Evolutionary conservation across 2,329 filamentous ascomycete genomes (phyloP).

Genomic region (Ascocoryne sarcoides): DNA sequence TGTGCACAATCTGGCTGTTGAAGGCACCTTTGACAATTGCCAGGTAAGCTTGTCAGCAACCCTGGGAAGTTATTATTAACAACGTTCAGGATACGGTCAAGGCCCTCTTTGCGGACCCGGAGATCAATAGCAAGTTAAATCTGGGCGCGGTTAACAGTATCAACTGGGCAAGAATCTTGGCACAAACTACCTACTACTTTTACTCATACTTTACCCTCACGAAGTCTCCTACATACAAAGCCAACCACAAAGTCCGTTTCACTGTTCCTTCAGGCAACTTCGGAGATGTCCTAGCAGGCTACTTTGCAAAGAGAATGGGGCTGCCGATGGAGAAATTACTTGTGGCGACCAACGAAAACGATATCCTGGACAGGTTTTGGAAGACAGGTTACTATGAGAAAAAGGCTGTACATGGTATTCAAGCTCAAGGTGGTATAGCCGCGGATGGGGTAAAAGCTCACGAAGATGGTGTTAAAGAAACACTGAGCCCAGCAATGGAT

Average conservation of each 20-base stretch:
- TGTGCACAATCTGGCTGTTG: conserved; percentile 84
- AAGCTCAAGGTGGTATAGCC: conserved; percentile 45
- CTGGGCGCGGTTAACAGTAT: conserved; percentile 94
- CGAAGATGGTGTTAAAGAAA: conserved; percentile 74
- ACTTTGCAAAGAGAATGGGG: conserved; percentile 86
- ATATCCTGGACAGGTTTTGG: conserved; percentile 95
- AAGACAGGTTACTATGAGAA: conserved; percentile 85
- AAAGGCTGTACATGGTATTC: conserved; percentile 51
- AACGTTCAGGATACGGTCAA: conserved; percentile 72
- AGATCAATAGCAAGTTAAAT: conserved; percentile 73
- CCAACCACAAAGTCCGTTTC: conserved; percentile 66
- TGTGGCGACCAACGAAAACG: conserved; percentile 94
- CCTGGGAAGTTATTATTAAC: conserved; percentile 7
- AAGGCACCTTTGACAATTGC: conserved; percentile 92
- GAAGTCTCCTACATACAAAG: conserved; percentile 49
- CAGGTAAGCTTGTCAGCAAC: conserved; percentile 44
- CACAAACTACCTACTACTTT: conserved; percentile 97
- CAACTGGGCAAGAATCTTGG: conserved; percentile 90
- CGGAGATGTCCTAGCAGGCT: conserved; percentile 86
- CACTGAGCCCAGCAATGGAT: conserved; percentile 92
- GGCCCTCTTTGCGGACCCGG: conserved; percentile 76
- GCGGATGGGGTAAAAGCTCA: conserved; percentile 54
- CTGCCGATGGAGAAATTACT: conserved; percentile 81
- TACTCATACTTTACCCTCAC: conserved; percentile 81
- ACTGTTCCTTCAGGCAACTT: conserved; percentile 96